Evolutionary conservation across 1,284 basidiomycete genomes (phyloP).

Genomic region (Rhodotorula glutinis): DNA sequence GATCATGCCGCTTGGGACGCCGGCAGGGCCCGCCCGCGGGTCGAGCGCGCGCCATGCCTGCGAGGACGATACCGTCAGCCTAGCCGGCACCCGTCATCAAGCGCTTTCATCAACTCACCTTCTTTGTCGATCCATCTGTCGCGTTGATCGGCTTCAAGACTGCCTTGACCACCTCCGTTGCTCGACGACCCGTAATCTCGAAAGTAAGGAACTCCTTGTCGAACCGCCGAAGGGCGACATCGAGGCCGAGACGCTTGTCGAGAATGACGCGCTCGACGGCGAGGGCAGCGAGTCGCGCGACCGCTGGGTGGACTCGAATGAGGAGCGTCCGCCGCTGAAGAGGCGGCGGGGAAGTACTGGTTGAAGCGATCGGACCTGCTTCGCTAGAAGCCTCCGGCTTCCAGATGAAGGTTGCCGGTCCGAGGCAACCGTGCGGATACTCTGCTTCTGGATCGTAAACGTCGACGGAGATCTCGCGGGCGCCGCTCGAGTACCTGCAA

Average conservation of each 20-base stretch:
- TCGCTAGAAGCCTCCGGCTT: constrained; percentile 37
- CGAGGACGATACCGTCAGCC: constrained; percentile 44
- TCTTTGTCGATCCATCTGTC: constrained; percentile 8
- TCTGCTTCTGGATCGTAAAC: constrained; percentile 42
- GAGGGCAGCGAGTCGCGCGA: constrained; percentile 40
- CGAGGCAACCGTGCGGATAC: constrained; percentile 15
- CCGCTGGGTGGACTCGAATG: constrained; percentile 72
- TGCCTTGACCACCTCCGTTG: constrained; percentile 72
- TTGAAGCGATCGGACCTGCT: constrained; percentile 33
- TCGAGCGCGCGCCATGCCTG: constrained; percentile 65
- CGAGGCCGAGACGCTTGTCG: background rate
- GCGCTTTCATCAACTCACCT: background rate
- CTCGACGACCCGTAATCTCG: constrained; percentile 79
- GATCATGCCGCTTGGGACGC: constrained; percentile 67
- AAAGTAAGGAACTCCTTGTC: constrained; percentile 57
- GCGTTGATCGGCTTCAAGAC: constrained; percentile 60
- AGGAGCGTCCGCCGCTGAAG: constrained; percentile 57
- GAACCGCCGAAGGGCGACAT: background rate
- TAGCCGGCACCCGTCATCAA: background rate
- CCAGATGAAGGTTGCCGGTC: constrained; percentile 72
- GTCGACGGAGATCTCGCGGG: constrained; percentile 44
- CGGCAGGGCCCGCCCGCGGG: constrained; percentile 54
- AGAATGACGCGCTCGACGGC: background rate
- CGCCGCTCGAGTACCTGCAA: constrained; percentile 60
- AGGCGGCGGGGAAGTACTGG: background rate